These are phyloP conservation scores for Hypoxylon trugodes DNA, from an alignment of 495 filamentous ascomycete species.

Conservation along the genomic window DNA sequence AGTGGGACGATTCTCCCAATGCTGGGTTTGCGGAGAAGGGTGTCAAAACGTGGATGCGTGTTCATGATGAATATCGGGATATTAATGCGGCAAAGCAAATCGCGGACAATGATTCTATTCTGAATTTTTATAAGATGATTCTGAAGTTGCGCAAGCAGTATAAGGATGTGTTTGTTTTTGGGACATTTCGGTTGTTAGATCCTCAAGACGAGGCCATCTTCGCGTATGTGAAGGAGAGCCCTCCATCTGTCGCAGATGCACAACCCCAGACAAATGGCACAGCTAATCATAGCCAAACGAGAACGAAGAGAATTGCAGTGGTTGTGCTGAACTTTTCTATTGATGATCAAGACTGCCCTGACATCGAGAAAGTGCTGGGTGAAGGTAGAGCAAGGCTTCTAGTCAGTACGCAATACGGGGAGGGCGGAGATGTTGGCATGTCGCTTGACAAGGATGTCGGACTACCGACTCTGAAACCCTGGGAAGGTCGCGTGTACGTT, in stretches of 20 bases:
- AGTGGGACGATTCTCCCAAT: constrained; percentile 62
- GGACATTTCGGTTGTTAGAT: constrained; percentile 53
- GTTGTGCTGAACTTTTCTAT: constrained; percentile 47
- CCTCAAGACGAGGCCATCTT: constrained; percentile 51
- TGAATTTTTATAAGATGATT: constrained; percentile 58
- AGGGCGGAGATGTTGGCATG: neutral
- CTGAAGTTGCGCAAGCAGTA: constrained; percentile 52
- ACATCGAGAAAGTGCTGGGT: constrained; percentile 34
- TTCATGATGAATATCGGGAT: constrained; percentile 60
- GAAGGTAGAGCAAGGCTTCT: constrained; percentile 7
- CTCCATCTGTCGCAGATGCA: neutral
- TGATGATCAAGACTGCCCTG: constrained; percentile 14
- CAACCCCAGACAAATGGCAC: constrained; percentile 3
- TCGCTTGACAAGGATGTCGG: no score
- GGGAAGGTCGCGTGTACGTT: constrained; percentile 37
- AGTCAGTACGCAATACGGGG: constrained; percentile 10
- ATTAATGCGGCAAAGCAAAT: constrained; percentile 62
- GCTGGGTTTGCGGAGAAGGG: constrained; percentile 57
- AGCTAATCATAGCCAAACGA: neutral
- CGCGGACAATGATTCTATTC: constrained; percentile 47
- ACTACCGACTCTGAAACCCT: no score
- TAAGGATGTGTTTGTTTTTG: constrained; percentile 56
- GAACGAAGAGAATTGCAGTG: constrained; percentile 26
- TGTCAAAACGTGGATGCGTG: constrained; percentile 66
- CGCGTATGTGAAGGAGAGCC: constrained; percentile 52